Base-by-base conservation (phyloP, 352 stramenopile genomes). In the Peronosclerospora sorghi region DNA sequence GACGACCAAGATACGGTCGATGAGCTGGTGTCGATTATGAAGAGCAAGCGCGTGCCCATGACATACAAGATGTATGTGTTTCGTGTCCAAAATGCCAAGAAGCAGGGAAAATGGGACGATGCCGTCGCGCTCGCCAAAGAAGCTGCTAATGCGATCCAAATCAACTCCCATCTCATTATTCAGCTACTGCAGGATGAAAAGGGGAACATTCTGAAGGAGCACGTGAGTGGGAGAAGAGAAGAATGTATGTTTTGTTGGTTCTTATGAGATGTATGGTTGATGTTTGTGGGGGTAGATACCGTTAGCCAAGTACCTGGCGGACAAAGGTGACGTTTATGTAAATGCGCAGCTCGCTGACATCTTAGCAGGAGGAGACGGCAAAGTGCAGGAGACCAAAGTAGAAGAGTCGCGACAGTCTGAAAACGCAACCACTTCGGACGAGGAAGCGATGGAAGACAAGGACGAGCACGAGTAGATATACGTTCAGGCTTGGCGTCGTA, bases 91-190 rank as follows among this genome's bases (percentile, higher is more conserved):
- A 74, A 87, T 38, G 67, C 68, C 41, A 83, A 81, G 56, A 60
- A 61, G 36, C 61, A 77, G 44, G 59, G 62, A 43, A 62, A 86
- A 21, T 66, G 69, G 39, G 65, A 83, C 41, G 51, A 64, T n/a
- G 75, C 75, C 12, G 59, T 83, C 19, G 56, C 56, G 4, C 51
- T 85, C n/a, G 79, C 79, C 32, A 82, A 70, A 51, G 54, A 86
- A 40, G 73, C 72, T 5, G 73, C 75, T 2, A 62, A 75, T 24
- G 59, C 56, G 38, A 56, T 66, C 30, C 67, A 86, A 55, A 82
- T 91, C 55, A 91, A 91, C 62, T 80, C 79, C 20, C 63, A 85
- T 58, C 56, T 83, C 29, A 73, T 91, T 37, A 61, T 91, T 29
- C 46, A 66, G 51, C 55, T 91, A 41, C 60, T 91, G 26, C 59